phyloP scores from a whole-genome alignment of 2,329 filamentous ascomycete species.

The Verticillium klebahnii region DNA sequence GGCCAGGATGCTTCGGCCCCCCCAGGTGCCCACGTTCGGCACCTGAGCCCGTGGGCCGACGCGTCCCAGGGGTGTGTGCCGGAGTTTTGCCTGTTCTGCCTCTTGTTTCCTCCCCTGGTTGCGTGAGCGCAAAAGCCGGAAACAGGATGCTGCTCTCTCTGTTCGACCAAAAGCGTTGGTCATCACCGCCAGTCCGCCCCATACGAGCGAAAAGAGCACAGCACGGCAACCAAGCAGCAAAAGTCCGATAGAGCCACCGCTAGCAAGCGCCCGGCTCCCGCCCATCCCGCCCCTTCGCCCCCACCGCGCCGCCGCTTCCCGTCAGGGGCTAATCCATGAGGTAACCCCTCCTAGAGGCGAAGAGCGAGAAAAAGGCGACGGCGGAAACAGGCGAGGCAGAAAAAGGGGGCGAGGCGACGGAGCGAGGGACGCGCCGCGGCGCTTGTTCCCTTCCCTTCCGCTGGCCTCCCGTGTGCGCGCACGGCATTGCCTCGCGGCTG shows the following conservation, averaged over 20 bases:
- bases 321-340: not conserved
- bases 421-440: constrained; percentile 2
- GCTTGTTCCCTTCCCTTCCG: not conserved
- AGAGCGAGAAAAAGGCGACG: not conserved
- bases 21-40: not conserved
- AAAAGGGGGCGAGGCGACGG: not conserved
- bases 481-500: too few species aligned
- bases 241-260: not conserved
- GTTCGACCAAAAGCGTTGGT: not conserved
- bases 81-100: not conserved
- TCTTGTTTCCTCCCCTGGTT: too few species aligned
- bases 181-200: not conserved
- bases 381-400: not conserved
- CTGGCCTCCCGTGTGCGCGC: not conserved
- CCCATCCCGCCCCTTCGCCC: not conserved
- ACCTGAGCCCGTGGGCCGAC: not conserved
- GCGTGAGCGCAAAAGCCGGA: too few species aligned
- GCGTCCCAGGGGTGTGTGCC: not conserved
- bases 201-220: too few species aligned
- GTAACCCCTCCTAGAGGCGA: not conserved
- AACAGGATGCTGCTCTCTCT: too few species aligned
- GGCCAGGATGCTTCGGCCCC: not conserved
- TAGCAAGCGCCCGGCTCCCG: not conserved
- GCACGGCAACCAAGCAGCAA: not conserved
- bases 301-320: not conserved